Percentiles rank a stretch among this genome's conserved stretches.
Evolutionary conservation across 2,329 filamentous ascomycete species (phyloP).

Genomic region (Penicillium olsonii): DNA sequence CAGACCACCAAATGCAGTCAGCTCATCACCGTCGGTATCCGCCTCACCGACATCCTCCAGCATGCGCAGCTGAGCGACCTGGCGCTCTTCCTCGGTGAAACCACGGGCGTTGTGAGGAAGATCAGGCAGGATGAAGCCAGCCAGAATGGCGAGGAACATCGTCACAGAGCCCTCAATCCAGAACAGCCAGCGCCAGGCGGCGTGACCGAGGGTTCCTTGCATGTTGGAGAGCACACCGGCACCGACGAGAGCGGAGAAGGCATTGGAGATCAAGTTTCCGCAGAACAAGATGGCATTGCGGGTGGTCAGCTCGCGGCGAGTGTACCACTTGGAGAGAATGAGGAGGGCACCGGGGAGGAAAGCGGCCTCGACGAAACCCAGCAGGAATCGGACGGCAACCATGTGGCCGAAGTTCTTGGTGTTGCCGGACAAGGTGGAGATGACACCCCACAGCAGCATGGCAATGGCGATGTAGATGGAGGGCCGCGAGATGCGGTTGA

Average conservation of each 20-base stretch:
- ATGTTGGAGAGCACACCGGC: constrained; percentile 50
- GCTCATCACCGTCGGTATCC: constrained; percentile 54
- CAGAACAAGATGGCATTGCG: constrained; percentile 51
- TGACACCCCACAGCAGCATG: constrained; percentile 60
- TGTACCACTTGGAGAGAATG: constrained; percentile 52
- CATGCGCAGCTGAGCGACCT: constrained; percentile 57
- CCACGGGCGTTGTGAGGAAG: constrained; percentile 56
- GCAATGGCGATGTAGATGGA: constrained; percentile 49
- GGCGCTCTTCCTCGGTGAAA: constrained; percentile 47
- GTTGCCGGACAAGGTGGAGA: constrained; percentile 59
- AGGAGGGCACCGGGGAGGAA: constrained; percentile 42
- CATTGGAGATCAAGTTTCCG: constrained; percentile 49
- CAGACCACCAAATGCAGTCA: constrained; percentile 54
- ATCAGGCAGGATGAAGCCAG: constrained; percentile 50
- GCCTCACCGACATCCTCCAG: constrained; percentile 60
- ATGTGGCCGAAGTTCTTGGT: constrained; percentile 39
- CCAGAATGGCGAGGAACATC: constrained; percentile 35
- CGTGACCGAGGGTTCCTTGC: constrained; percentile 40
- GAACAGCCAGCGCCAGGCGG: constrained; percentile 52
- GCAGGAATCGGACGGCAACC: constrained; percentile 39
- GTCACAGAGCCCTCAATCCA: constrained; percentile 59
- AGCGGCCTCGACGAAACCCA: constrained; percentile 42
- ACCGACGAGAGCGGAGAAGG: constrained; percentile 49
- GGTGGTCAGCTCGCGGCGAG: constrained; percentile 45
- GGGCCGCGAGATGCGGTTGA: constrained; percentile 48